phyloP scores from a whole-genome alignment of 2,329 filamentous ascomycete genomes.

The Rosellinia necatrix region DNA sequence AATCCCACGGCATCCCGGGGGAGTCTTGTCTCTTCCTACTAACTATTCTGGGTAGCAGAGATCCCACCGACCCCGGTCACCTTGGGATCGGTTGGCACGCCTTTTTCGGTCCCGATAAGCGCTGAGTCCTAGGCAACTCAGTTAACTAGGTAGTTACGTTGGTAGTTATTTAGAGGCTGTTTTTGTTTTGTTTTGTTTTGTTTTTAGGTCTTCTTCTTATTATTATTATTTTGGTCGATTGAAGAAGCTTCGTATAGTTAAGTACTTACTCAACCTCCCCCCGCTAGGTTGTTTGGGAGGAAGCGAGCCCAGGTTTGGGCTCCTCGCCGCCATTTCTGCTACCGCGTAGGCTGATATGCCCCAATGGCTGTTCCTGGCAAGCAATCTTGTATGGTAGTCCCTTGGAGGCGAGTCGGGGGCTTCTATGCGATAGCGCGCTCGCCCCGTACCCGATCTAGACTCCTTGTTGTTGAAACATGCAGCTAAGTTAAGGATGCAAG shows the following conservation, averaged over 20 bases:
- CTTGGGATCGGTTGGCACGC: conserved; percentile 18
- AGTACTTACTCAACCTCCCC: too few species aligned
- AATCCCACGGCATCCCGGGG: conserved; percentile 13
- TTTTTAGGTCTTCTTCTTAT: too few species aligned
- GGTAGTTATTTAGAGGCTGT: too few species aligned
- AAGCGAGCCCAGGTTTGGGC: neutral
- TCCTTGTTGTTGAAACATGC: conserved; percentile 26
- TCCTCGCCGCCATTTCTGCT: neutral
- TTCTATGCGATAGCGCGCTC: conserved; percentile 24
- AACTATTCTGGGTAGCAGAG: too few species aligned
- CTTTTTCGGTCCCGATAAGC: conserved; percentile 29
- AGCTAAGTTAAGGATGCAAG: conserved; percentile 29
- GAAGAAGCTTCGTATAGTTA: conserved; percentile 9
- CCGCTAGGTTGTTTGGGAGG: neutral
- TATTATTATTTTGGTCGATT: too few species aligned
- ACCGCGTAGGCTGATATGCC: conserved; percentile 1
- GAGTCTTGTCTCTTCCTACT: conserved; percentile 12
- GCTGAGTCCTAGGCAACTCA: conserved; percentile 2
- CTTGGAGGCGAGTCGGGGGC: conserved; percentile 9
- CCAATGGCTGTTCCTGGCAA: conserved; percentile 6
- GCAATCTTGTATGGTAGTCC: too few species aligned
- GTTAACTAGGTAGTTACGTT: too few species aligned
- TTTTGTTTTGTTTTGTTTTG: too few species aligned
- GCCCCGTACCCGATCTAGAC: conserved; percentile 30
- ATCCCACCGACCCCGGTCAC: conserved; percentile 9